Evolutionary conservation across 495 filamentous ascomycete genomes (phyloP).

Genomic region (Parmelia sp.): DNA sequence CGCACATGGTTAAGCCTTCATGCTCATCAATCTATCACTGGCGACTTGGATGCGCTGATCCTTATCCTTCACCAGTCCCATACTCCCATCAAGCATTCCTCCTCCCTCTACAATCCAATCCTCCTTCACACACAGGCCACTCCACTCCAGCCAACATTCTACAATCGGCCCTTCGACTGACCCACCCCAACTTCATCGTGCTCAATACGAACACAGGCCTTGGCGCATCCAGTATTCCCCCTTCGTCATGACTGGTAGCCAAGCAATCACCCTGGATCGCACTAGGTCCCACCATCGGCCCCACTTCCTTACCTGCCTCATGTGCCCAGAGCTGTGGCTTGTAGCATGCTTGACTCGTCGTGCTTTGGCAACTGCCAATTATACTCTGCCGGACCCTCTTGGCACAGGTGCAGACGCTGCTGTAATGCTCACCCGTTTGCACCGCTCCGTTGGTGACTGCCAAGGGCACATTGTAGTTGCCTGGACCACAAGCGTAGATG

Average conservation of each 20-base stretch:
- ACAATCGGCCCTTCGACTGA: conserved; percentile 18
- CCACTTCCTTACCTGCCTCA: conserved; percentile 16
- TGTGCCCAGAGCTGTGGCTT: conserved; percentile 19
- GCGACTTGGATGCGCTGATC: neutral
- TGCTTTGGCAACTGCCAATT: conserved; percentile 10
- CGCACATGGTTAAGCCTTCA: neutral
- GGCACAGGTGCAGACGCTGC: neutral
- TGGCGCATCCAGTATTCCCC: conserved; percentile 18
- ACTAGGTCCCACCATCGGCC: conserved; percentile 17
- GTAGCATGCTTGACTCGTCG: conserved; percentile 22
- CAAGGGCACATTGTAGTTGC: conserved; percentile 20
- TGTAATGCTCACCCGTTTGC: conserved; percentile 10
- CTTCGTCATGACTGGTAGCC: conserved; percentile 20
- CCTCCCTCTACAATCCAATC: neutral
- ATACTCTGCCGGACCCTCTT: conserved; percentile 5
- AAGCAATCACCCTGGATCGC: conserved; percentile 18
- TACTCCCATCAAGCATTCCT: too few species aligned
- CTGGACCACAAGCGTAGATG: conserved; percentile 17
- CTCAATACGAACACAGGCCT: conserved; percentile 19
- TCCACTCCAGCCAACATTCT: conserved; percentile 17
- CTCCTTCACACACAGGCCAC: neutral
- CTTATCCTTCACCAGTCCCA: too few species aligned
- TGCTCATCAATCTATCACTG: neutral
- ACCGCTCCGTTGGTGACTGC: conserved; percentile 2
- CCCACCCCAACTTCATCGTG: conserved; percentile 20